Base-by-base conservation (phyloP, 2,329 filamentous ascomycete species). In the Fusarium nurragi region DNA sequence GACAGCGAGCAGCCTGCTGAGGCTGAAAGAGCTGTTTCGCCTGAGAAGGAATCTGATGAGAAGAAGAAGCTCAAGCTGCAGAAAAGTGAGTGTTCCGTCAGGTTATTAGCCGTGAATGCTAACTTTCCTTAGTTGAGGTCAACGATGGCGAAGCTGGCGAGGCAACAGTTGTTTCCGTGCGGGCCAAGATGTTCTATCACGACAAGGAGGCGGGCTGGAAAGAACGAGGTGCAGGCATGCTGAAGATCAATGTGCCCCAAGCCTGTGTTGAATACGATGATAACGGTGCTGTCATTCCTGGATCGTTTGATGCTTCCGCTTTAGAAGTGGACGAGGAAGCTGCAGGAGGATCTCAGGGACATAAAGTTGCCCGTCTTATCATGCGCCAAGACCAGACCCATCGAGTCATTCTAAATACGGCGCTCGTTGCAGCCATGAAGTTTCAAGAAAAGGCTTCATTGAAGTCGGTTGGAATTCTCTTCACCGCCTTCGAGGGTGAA, bases 301-400 rank as follows among this genome's bases (percentile, higher is more conserved):
- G 81, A 22, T 82, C 81, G 16, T 88, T 88, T 59, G 84, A 88
- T 67, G 81, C 81, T 18, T 87, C 86, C 6, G 75, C 75, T 16
- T 72, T 86, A 5, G 81, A 83, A 47, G 76, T 81, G 4, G 80
- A 83, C 18, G 78, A 81, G 12, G 76, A 72, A 37, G 73, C 67
- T 5, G 70, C 68, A 19, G 73, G 70, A 36, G 69, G 65, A 3
- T 45, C 57, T 9, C 64, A 69, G 56, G 66, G 69, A 18, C 77
- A 80, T 48, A 84, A 84, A 65, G 81, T 86, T 54, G 84, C 90
- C 22, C 90, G 94, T 38, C 86, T 98, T 67, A 86, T 98, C 61
- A 93, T 97, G 88, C 90, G 94, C 18, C 93, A 96, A 68, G 94
- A 97, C 72, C 93, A 93, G 60, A 95, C 92, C 1, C 88, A 94